These are phyloP conservation scores for Pseudonitzschia multiseries DNA, from an alignment of 108 stramenopile genomes.

Conservation along the genomic window DNA sequence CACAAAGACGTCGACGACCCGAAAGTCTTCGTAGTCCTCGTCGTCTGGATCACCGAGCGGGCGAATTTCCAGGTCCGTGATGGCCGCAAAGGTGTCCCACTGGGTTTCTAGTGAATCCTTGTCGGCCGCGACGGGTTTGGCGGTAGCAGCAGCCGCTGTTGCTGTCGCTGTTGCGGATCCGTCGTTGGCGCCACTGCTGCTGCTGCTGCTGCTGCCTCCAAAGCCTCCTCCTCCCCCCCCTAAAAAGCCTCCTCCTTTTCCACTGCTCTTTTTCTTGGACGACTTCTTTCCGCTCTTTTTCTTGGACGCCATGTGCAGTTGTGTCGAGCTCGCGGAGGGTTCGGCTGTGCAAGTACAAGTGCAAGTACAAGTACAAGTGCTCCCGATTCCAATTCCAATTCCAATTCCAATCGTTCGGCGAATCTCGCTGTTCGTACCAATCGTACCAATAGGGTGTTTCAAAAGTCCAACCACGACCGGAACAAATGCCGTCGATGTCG, in stretches of 20 bases:
- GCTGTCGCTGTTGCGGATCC: background rate
- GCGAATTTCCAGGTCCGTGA: slow-evolving; percentile 43
- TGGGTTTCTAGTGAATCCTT: slow-evolving; percentile 37
- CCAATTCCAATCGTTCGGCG: too few relatives aligned
- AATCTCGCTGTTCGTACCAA: too few relatives aligned
- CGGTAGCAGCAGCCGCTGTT: background rate
- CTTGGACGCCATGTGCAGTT: too few relatives aligned
- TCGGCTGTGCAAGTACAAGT: too few relatives aligned
- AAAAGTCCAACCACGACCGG: too few relatives aligned
- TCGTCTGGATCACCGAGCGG: slow-evolving; percentile 32
- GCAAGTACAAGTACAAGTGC: too few relatives aligned
- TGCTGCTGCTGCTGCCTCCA: slow-evolving; percentile 14
- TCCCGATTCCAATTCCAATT: too few relatives aligned
- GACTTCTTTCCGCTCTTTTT: too few relatives aligned
- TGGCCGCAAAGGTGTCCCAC: slow-evolving; percentile 43
- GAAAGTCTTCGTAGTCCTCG: slow-evolving; percentile 38
- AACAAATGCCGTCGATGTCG: too few relatives aligned
- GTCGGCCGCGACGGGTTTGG: slow-evolving; percentile 28
- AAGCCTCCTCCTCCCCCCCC: slow-evolving; percentile 31
- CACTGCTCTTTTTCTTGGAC: slow-evolving; percentile 25
- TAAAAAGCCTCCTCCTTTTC: background rate
- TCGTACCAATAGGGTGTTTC: too few relatives aligned
- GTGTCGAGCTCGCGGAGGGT: too few relatives aligned
- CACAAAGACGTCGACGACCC: slow-evolving; percentile 40
- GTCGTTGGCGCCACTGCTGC: background rate